These are phyloP conservation scores for Phytophthora ohioensis DNA, from an alignment of 352 stramenopile species.

Conservation along the genomic window DNA sequence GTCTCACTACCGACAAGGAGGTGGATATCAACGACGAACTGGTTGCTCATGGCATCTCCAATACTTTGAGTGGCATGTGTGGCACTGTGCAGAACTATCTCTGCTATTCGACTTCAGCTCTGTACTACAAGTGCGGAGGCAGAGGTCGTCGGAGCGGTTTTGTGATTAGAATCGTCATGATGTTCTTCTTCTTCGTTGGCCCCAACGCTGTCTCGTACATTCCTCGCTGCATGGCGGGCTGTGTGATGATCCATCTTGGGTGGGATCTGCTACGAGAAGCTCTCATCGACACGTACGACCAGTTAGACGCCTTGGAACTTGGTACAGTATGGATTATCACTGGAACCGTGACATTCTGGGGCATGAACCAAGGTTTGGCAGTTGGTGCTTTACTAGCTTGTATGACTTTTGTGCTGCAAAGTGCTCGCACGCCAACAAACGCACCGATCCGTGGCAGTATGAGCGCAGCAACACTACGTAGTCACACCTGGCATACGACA, in stretches of 20 bases:
- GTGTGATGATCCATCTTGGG: conserved; percentile 92
- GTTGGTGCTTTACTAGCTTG: conserved; percentile 91
- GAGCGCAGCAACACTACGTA: conserved; percentile 90
- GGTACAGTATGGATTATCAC: conserved; percentile 92
- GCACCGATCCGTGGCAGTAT: conserved; percentile 92
- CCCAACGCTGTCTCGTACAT: conserved; percentile 88
- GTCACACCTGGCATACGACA: conserved; percentile 73
- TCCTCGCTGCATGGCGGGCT: conserved; percentile 93
- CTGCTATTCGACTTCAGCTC: conserved; percentile 85
- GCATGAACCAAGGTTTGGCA: conserved; percentile 92
- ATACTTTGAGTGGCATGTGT: conserved; percentile 84
- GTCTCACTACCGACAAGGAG: conserved; percentile 86
- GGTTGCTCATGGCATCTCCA: conserved; percentile 93
- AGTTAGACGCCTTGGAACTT: conserved; percentile 92
- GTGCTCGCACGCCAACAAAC: conserved; percentile 82
- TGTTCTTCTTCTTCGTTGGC: conserved; percentile 91
- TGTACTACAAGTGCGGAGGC: conserved; percentile 92
- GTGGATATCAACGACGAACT: conserved; percentile 95
- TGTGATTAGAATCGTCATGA: conserved; percentile 71
- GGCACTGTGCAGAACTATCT: conserved; percentile 94
- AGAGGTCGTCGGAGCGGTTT: conserved; percentile 67
- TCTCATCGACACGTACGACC: conserved; percentile 86
- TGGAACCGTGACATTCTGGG: conserved; percentile 92
- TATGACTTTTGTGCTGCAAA: conserved; percentile 92
- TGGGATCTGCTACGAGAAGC: conserved; percentile 92